Evolutionary conservation across 305 asterid species (phyloP).

Genomic region (Stenogyne calaminthoides): DNA sequence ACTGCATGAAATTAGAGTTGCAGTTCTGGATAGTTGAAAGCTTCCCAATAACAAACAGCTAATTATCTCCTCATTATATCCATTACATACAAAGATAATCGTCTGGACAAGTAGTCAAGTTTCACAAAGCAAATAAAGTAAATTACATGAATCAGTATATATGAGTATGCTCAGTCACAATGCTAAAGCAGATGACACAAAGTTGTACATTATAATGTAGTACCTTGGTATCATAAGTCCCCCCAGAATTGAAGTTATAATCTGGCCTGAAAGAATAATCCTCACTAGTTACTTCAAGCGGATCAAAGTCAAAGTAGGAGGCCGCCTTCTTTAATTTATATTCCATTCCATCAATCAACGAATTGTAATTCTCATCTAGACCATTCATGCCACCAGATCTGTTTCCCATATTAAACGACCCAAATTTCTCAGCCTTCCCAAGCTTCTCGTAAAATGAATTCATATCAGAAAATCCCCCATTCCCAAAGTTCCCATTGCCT

Average conservation of each 20-base stretch:
- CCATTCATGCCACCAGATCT: conserved; percentile 37
- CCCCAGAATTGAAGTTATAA: conserved; percentile 51
- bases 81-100: background rate
- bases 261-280: conserved; percentile 75
- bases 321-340: conserved; percentile 67
- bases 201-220: conserved; percentile 14
- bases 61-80: background rate
- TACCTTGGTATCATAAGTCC: conserved; percentile 72
- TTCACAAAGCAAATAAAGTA: background rate
- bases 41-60: background rate
- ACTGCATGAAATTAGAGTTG: background rate
- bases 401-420: conserved; percentile 35
- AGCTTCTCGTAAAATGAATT: conserved; percentile 49
- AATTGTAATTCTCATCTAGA: conserved; percentile 40
- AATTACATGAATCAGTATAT: background rate
- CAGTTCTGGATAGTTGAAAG: background rate
- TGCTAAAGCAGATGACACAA: background rate
- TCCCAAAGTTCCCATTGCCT: conserved; percentile 36
- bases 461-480: conserved; percentile 27
- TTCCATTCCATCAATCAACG: conserved; percentile 66
- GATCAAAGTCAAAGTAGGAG: conserved; percentile 58
- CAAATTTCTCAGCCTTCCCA: conserved; percentile 52
- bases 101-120: too few relatives aligned
- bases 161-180: background rate
- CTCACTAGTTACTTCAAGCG: conserved; percentile 52